Evolutionary conservation across 2,329 filamentous ascomycete species (phyloP), one percentile per base, ranked within the genome.

Genomic region (Ophiostoma pallidulum): DNA sequence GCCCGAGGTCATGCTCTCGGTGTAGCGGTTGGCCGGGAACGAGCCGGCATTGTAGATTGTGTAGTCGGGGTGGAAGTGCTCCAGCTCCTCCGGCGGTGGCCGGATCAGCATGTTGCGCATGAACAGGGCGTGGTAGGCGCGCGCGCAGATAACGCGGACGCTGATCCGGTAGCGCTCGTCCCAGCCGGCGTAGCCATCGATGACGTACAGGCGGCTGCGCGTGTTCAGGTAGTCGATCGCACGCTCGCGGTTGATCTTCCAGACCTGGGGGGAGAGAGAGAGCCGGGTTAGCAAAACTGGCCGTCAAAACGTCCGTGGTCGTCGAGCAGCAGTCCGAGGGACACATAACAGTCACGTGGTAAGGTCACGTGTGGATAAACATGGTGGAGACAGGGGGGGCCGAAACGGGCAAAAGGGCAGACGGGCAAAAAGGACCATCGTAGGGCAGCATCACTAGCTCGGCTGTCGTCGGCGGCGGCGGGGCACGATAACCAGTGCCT

Each of bases 51-150:
- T 98, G 84, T 98, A 98, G 74, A 98, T 97, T 62, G 91, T 91
- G 76, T 98, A 98, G 76, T 98, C 91, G 60, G 92, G 92, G 70
- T 95, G 87, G 81, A 98, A 98, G 72, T 88, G 80, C 74, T 95
- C 85, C 47, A 98, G 83, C 75, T 98, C 90, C 71, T 94, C 86
- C 54, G 79, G 80, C 45, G 82, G 75, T 54, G 92, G 92, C 59
- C 92, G 86, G 75, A 98, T 98, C 64, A 98, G 85, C 92, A 98
- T 98, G 78, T 98, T 98, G 65, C 90, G 87, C 92, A 98, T 98
- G 82, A 98, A 98, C 56, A 98, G 81, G 54, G 92, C 92, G 78
- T 98, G 92, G 78, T 98, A 98, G 69, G 92, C 92, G 66, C 92
- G 90, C 58, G 92, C 92, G 73, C 92, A 98, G 64, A 98, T 90